These are phyloP conservation scores for Kazachstania africana DNA, from an alignment of 805 yeast species.

Conservation along the genomic window DNA sequence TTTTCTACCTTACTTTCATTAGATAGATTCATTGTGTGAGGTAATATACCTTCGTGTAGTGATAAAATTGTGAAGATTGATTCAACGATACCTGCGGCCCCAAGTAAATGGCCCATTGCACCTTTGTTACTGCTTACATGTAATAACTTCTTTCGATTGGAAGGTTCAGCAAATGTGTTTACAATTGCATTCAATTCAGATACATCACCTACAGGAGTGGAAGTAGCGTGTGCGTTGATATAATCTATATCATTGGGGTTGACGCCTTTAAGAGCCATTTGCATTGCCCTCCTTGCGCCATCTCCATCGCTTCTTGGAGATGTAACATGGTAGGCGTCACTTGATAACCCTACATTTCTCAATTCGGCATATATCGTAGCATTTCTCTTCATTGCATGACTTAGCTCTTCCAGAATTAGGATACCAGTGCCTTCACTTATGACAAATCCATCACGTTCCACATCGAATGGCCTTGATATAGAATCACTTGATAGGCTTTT, in stretches of 20 bases:
- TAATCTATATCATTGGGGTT: conserved; percentile 47
- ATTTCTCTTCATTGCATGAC: conserved; percentile 60
- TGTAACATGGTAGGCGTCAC: conserved; percentile 89
- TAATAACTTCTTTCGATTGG: conserved; percentile 12
- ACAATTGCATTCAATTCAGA: conserved; percentile 73
- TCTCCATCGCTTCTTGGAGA: conserved; percentile 75
- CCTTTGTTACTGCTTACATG: conserved; percentile 79
- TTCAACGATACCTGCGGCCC: conserved; percentile 95
- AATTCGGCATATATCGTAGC: conserved; percentile 69
- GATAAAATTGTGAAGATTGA: conserved; percentile 70
- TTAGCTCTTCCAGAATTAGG: conserved; percentile 60
- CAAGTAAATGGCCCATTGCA: conserved; percentile 84
- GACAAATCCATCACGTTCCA: conserved; percentile 72
- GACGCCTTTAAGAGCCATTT: conserved; percentile 48
- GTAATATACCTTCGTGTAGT: conserved; percentile 42
- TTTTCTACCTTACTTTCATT: conserved; percentile 5
- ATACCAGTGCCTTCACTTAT: conserved; percentile 90
- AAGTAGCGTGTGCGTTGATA: conserved; percentile 94
- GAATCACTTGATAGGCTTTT: conserved; percentile 53
- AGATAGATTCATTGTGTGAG: conserved; percentile 72
- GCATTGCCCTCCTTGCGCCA: conserved; percentile 81
- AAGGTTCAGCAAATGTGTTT: conserved; percentile 18
- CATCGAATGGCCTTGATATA: conserved; percentile 85
- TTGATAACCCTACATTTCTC: conserved; percentile 79
- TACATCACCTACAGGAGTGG: conserved; percentile 77